phyloP scores from a whole-genome alignment of 176 grass and related monocot species.

The Pontederia crassipes region DNA sequence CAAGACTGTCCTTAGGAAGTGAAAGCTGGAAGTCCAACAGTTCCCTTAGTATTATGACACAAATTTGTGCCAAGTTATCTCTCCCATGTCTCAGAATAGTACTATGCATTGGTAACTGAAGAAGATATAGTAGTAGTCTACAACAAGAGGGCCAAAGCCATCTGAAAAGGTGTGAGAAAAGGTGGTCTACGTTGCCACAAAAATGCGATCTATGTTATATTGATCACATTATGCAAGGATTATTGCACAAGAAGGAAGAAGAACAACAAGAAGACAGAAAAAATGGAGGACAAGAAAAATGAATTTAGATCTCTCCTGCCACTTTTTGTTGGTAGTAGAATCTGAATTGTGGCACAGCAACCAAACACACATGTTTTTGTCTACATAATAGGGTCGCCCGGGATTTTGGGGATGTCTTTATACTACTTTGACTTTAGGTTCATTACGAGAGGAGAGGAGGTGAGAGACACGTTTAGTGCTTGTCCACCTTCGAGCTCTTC shows the following conservation, averaged over 20 bases:
- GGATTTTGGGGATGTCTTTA: slow-evolving; percentile 65
- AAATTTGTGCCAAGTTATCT: neutral
- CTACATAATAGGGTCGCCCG: slow-evolving; percentile 49
- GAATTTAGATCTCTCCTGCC: no score
- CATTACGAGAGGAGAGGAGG: neutral
- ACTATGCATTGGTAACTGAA: slow-evolving; percentile 29
- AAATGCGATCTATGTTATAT: no score
- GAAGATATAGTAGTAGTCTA: slow-evolving; percentile 25
- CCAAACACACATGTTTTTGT: slow-evolving; percentile 77
- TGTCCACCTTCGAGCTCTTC: no score
- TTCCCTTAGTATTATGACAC: neutral
- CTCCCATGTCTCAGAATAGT: slow-evolving; percentile 35
- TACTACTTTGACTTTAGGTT: slow-evolving; percentile 65
- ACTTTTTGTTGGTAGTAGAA: no score
- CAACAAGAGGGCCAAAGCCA: slow-evolving; percentile 23
- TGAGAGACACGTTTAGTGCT: no score
- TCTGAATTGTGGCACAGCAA: slow-evolving; percentile 23
- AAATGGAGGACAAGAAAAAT: no score
- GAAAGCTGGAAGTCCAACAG: no score
- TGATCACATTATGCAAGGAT: no score
- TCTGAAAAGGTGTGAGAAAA: slow-evolving; percentile 68
- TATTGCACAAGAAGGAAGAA: no score
- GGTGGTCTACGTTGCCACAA: slow-evolving; percentile 16
- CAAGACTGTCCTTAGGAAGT: no score
- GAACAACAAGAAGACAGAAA: no score